These are phyloP conservation scores for Allantophomopsis cytisporea DNA, from an alignment of 2,329 filamentous ascomycete genomes.

Conservation along the genomic window DNA sequence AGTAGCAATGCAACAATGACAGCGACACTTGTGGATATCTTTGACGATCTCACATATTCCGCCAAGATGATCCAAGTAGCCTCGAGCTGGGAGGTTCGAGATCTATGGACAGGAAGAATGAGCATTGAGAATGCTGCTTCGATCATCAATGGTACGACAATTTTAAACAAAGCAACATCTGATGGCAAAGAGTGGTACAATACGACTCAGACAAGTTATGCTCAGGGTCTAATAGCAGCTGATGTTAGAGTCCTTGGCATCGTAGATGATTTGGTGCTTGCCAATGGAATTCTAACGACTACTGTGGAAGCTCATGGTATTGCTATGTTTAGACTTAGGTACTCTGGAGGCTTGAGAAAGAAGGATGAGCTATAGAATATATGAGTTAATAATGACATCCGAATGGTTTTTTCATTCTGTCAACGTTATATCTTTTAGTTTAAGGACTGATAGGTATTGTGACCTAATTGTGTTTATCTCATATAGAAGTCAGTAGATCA, in stretches of 20 bases:
- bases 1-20: constrained; percentile 26
- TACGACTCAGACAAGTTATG: constrained; percentile 26
- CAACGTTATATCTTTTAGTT: too few relatives aligned
- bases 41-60: constrained; percentile 27
- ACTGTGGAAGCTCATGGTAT: constrained; percentile 32
- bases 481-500: too few relatives aligned
- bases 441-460: too few relatives aligned
- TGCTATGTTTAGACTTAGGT: constrained; percentile 32
- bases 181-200: constrained; percentile 24
- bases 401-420: too few relatives aligned
- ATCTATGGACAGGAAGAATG: constrained; percentile 39
- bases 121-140: constrained; percentile 25
- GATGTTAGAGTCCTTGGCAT: constrained; percentile 31
- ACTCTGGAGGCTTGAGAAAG: background rate
- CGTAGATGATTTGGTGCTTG: constrained; percentile 25
- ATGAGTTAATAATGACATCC: constrained; percentile 3
- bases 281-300: constrained; percentile 26
- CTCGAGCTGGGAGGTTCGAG: constrained; percentile 32
- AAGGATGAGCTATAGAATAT: constrained; percentile 7
- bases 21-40: constrained; percentile 33
- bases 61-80: constrained; percentile 23
- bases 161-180: constrained; percentile 11
- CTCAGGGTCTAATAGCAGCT: constrained; percentile 20
- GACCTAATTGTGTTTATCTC: too few relatives aligned
- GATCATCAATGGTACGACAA: constrained; percentile 10